phyloP scores from a whole-genome alignment of 2,329 filamentous ascomycete genomes.

The Fusarium begoniae region DNA sequence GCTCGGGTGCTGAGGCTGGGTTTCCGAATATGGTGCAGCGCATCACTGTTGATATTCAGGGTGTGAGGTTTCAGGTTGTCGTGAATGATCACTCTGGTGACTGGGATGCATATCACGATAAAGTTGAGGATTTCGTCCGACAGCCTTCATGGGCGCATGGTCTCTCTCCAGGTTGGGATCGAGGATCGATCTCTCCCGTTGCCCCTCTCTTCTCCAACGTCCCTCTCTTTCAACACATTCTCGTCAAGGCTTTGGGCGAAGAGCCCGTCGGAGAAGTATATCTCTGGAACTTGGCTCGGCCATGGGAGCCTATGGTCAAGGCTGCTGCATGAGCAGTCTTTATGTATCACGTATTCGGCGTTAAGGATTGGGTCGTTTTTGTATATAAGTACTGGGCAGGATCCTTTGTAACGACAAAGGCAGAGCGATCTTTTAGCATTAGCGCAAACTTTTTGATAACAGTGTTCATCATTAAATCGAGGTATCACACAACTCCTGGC shows the following conservation, averaged over 20 bases:
- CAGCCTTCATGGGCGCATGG: conserved; percentile 43
- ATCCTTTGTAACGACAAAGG: conserved; percentile 14
- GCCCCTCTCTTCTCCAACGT: conserved; percentile 42
- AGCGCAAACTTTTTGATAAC: conserved; percentile 31
- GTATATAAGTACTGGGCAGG: conserved; percentile 7
- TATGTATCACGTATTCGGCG: conserved; percentile 16
- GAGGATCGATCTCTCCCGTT: conserved; percentile 39
- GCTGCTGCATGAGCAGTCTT: conserved; percentile 44
- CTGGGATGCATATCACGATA: conserved; percentile 45
- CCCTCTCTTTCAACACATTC: conserved; percentile 48
- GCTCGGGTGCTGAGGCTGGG: conserved; percentile 44
- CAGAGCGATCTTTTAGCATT: conserved; percentile 21
- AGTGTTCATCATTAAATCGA: conserved; percentile 42
- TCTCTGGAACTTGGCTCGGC: conserved; percentile 52
- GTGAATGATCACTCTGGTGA: conserved; percentile 49
- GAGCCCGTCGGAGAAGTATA: conserved; percentile 50
- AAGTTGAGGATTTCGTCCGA: conserved; percentile 48
- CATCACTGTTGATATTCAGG: conserved; percentile 52
- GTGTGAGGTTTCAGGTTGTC: conserved; percentile 51
- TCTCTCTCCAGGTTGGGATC: conserved; percentile 43
- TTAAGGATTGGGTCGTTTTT: conserved; percentile 16
- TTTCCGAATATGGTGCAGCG: conserved; percentile 48
- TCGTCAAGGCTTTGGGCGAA: conserved; percentile 48
- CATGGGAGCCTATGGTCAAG: conserved; percentile 56
- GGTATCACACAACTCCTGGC: conserved; percentile 45